phyloP scores from a whole-genome alignment of 2,329 filamentous ascomycete species.

The Hortaea werneckii region DNA sequence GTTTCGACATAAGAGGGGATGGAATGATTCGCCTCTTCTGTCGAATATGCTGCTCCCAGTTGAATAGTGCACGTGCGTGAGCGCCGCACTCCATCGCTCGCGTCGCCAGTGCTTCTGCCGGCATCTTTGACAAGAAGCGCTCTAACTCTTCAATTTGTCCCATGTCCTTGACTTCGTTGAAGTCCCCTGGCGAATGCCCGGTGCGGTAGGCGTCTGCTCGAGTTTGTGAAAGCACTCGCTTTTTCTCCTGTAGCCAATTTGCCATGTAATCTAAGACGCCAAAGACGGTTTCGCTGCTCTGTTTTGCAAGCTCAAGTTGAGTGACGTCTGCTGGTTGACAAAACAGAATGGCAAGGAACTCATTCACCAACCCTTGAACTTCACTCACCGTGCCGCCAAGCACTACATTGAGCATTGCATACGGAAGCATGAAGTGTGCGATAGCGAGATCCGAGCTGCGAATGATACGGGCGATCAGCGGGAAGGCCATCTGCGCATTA shows the following conservation, averaged over 20 bases:
- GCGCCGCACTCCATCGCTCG: slow-evolving; percentile 90
- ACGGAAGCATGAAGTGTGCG: slow-evolving; percentile 80
- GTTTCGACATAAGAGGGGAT: slow-evolving; percentile 24
- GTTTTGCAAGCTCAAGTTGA: slow-evolving; percentile 65
- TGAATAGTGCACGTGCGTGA: slow-evolving; percentile 82
- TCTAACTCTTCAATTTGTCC: slow-evolving; percentile 57
- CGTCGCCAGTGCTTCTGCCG: slow-evolving; percentile 63
- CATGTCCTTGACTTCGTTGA: slow-evolving; percentile 44
- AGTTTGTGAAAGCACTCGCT: slow-evolving; percentile 37
- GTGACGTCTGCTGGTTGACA: slow-evolving; percentile 45
- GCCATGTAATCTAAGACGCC: slow-evolving; percentile 83
- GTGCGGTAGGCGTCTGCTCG: slow-evolving; percentile 34
- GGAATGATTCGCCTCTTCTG: slow-evolving; percentile 35
- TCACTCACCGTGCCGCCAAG: slow-evolving; percentile 59
- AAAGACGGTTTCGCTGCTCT: slow-evolving; percentile 89
- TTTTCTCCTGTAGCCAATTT: slow-evolving; percentile 76
- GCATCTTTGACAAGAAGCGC: slow-evolving; percentile 57
- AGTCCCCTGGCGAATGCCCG: slow-evolving; percentile 33
- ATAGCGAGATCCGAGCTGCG: slow-evolving; percentile 78
- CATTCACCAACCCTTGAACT: slow-evolving; percentile 54
- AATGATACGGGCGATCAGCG: slow-evolving; percentile 70
- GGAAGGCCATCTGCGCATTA: slow-evolving; percentile 68
- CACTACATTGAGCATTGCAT: slow-evolving; percentile 72
- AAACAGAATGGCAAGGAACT: slow-evolving; percentile 65
- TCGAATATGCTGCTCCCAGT: slow-evolving; percentile 84